These are phyloP conservation scores for Penicillium tannophilum DNA, from an alignment of 495 filamentous ascomycete species.

Conservation along the genomic window DNA sequence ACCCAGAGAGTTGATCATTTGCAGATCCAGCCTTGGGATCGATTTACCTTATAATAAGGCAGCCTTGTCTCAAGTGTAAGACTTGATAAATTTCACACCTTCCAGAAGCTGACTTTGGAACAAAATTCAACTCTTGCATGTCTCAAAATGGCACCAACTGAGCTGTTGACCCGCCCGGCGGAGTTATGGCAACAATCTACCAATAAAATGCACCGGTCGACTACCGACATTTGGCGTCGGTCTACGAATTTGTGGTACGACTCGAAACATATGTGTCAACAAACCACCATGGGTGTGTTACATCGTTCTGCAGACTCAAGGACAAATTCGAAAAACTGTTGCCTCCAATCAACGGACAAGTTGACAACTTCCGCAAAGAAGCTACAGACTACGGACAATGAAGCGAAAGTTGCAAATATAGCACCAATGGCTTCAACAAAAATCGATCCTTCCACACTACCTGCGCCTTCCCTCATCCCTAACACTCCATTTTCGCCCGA, in stretches of 20 bases:
- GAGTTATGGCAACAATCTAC: slow-evolving; percentile 7
- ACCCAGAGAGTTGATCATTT: not conserved
- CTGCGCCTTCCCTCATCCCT: not conserved
- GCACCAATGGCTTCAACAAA: not conserved
- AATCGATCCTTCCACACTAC: not conserved
- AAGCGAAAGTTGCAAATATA: not conserved
- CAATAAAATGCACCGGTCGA: slow-evolving; percentile 18
- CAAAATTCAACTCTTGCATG: too few relatives aligned
- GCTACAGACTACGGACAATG: not conserved
- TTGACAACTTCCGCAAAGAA: slow-evolving; percentile 1
- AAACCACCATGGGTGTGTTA: slow-evolving; percentile 14
- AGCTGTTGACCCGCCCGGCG: not conserved
- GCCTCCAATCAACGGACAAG: slow-evolving; percentile 14
- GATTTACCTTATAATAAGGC: not conserved
- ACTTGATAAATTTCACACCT: not conserved
- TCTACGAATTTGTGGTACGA: slow-evolving; percentile 13
- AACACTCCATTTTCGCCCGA: not conserved
- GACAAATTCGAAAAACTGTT: slow-evolving; percentile 10
- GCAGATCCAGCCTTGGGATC: too few relatives aligned
- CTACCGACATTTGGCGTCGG: slow-evolving; percentile 13
- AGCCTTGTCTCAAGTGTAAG: not conserved
- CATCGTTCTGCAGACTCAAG: slow-evolving; percentile 13
- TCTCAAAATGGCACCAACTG: slow-evolving; percentile 1
- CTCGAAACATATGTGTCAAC: slow-evolving; percentile 15
- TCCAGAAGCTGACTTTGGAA: not conserved